phyloP scores from a whole-genome alignment of 169 alveolate species.

The Plasmodium knowlesi region DNA sequence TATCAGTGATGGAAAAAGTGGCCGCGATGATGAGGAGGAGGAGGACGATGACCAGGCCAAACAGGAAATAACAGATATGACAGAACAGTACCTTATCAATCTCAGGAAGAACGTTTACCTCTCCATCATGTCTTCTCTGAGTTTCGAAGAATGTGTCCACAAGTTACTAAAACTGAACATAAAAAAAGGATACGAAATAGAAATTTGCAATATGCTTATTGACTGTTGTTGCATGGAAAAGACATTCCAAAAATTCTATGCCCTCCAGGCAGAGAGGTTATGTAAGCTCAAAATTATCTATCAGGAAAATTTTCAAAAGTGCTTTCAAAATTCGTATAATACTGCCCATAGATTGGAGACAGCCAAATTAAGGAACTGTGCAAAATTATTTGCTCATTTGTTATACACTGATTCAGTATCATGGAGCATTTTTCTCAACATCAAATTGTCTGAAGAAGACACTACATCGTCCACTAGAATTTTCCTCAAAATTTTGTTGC shows the following conservation, averaged over 20 bases:
- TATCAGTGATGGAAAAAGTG: slow-evolving; percentile 86
- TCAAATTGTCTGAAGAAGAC: slow-evolving; percentile 95
- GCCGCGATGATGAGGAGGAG: slow-evolving; percentile 84
- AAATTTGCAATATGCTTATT: slow-evolving; percentile 96
- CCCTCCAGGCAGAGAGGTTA: slow-evolving; percentile 96
- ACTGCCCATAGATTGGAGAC: slow-evolving; percentile 97
- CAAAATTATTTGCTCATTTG: slow-evolving; percentile 97
- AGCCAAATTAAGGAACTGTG: slow-evolving; percentile 95
- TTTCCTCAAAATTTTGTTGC: slow-evolving; percentile 95
- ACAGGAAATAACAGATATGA: slow-evolving; percentile 88
- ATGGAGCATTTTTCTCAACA: slow-evolving; percentile 89
- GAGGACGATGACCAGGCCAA: slow-evolving; percentile 79
- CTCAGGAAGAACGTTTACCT: slow-evolving; percentile 96
- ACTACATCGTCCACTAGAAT: slow-evolving; percentile 98
- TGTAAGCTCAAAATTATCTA: slow-evolving; percentile 94
- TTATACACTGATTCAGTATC: slow-evolving; percentile 90
- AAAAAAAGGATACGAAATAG: slow-evolving; percentile 93
- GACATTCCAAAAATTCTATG: slow-evolving; percentile 96
- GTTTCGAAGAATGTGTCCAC: slow-evolving; percentile 98
- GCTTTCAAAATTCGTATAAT: slow-evolving; percentile 86
- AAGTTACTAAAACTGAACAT: slow-evolving; percentile 96
- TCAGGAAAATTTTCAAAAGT: slow-evolving; percentile 92
- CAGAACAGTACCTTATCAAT: slow-evolving; percentile 95
- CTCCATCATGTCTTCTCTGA: slow-evolving; percentile 97
- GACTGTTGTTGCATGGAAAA: slow-evolving; percentile 99